These are phyloP conservation scores for Chenopodium suecicum DNA, from an alignment of 148 eudicot genomes.

Conservation along the genomic window DNA sequence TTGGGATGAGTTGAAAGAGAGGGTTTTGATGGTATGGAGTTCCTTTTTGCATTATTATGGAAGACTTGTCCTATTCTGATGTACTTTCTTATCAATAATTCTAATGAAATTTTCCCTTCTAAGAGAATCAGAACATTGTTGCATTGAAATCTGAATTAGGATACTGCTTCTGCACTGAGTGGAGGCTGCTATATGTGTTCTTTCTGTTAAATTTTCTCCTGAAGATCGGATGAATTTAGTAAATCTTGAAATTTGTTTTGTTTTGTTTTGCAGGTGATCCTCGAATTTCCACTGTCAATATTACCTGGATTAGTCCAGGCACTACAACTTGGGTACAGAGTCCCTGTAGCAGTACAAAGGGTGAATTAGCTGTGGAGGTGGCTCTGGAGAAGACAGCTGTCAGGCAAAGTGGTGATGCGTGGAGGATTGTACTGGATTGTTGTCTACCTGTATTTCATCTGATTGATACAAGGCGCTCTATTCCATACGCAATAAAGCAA, in stretches of 20 bases:
- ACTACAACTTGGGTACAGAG: slow-evolving; percentile 65
- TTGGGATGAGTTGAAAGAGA: no score
- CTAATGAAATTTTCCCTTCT: not conserved
- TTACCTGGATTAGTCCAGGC: slow-evolving; percentile 79
- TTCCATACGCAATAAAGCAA: slow-evolving; percentile 90
- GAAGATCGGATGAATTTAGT: not conserved
- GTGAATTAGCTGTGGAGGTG: slow-evolving; percentile 83
- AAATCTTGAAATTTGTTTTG: not conserved
- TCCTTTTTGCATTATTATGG: not conserved
- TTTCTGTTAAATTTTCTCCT: not conserved
- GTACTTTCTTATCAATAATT: not conserved
- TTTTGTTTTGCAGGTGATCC: slow-evolving; percentile 66
- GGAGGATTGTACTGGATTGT: slow-evolving; percentile 85
- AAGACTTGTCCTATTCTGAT: not conserved
- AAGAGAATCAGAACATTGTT: not conserved
- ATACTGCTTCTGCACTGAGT: not conserved
- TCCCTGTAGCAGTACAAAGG: slow-evolving; percentile 45
- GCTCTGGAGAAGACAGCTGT: slow-evolving; percentile 74
- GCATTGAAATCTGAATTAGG: not conserved
- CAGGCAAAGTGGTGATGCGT: slow-evolving; percentile 81
- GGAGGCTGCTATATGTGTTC: not conserved
- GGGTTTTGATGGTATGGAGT: no score
- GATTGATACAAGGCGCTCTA: slow-evolving; percentile 71
- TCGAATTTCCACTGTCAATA: slow-evolving; percentile 61
- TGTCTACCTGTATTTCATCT: slow-evolving; percentile 82